Evolutionary conservation across 345 rosid species (phyloP).

Genomic region (Populus euphratica): DNA sequence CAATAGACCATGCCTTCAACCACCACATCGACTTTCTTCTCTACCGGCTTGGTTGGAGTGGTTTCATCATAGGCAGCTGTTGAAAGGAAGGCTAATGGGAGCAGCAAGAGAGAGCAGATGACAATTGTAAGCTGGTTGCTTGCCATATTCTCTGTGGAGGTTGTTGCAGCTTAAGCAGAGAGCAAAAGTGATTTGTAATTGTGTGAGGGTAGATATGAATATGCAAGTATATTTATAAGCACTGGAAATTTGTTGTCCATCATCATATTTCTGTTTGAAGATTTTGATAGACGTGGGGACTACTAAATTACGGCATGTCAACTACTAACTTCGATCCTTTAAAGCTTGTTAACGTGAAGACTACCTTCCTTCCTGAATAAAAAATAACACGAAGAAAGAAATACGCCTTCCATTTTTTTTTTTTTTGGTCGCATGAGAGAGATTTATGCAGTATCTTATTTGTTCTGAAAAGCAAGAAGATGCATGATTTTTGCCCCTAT

Average conservation of each 20-base stretch:
- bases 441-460: background rate
- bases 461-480: background rate
- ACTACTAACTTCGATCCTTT: background rate
- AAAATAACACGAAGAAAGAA: background rate
- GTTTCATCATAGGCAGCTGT: slow-evolving; percentile 22
- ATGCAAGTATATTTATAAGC: slow-evolving; percentile 15
- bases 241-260: no score
- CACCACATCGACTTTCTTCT: slow-evolving; percentile 43
- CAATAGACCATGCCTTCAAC: slow-evolving; percentile 88
- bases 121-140: slow-evolving; percentile 18
- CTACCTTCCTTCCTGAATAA: slow-evolving; percentile 12
- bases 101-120: slow-evolving; percentile 29
- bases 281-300: slow-evolving; percentile 34
- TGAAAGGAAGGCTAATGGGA: slow-evolving; percentile 25
- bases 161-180: background rate
- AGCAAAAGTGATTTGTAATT: background rate
- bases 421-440: background rate
- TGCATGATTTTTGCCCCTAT: background rate
- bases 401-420: background rate
- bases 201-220: background rate
- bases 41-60: slow-evolving; percentile 17
- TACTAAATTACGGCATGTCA: slow-evolving; percentile 20
- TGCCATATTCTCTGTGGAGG: slow-evolving; percentile 36
- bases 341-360: slow-evolving; percentile 25
- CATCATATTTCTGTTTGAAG: background rate